These are phyloP conservation scores for Pichia eremophila DNA, from an alignment of 805 yeast genomes.

Conservation along the genomic window DNA sequence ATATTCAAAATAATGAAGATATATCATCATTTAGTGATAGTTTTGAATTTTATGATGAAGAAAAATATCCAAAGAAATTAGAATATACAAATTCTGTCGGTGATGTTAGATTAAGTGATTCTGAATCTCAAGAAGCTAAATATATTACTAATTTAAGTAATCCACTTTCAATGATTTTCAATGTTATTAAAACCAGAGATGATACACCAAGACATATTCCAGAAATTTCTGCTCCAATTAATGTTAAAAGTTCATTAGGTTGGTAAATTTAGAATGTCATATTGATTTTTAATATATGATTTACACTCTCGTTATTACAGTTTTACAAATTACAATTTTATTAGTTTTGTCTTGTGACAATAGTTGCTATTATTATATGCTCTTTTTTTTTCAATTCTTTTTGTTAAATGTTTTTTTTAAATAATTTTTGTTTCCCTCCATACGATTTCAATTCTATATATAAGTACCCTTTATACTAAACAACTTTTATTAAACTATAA, in stretches of 20 bases:
- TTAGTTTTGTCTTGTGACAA: too few relatives aligned
- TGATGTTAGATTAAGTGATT: slow-evolving; percentile 8
- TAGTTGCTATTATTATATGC: too few relatives aligned
- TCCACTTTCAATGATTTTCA: slow-evolving; percentile 12
- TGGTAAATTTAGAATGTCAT: slow-evolving; percentile 32
- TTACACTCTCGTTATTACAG: neutral
- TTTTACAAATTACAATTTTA: neutral
- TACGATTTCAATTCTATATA: too few relatives aligned
- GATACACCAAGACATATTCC: slow-evolving; percentile 27
- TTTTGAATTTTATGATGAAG: neutral
- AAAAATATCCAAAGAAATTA: neutral
- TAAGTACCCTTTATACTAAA: too few relatives aligned
- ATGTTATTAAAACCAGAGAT: slow-evolving; percentile 1
- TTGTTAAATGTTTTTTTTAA: neutral
- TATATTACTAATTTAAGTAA: neutral
- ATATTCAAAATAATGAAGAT: neutral
- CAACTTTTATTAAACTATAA: neutral
- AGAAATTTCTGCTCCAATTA: slow-evolving; percentile 58
- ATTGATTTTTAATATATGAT: too few relatives aligned
- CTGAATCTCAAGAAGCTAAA: neutral
- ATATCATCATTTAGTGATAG: neutral
- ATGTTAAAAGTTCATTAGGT: slow-evolving; percentile 62
- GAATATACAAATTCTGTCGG: slow-evolving; percentile 3
- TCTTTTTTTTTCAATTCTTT: neutral
- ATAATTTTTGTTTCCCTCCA: too few relatives aligned